phyloP scores from a whole-genome alignment of 2,329 filamentous ascomycete genomes.

The Myrmaecium sp. region DNA sequence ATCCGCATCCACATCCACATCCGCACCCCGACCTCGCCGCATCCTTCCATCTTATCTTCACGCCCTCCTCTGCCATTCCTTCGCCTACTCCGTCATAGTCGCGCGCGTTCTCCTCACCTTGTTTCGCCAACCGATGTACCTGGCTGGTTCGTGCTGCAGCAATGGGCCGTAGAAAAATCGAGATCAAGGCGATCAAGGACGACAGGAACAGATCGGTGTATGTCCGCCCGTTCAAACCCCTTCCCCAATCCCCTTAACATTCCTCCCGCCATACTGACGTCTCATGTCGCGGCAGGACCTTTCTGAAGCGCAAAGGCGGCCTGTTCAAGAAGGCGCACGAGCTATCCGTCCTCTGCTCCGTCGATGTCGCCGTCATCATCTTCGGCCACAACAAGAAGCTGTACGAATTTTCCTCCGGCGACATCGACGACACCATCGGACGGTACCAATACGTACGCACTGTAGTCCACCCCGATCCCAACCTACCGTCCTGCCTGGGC shows the following conservation, averaged over 20 bases:
- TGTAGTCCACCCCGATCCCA: constrained; percentile 2
- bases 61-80: no score
- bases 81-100: no score
- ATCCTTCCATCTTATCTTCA: no score
- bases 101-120: constrained; percentile 2
- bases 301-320: constrained; percentile 95
- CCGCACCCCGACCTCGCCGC: no score
- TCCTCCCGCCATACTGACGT: constrained; percentile 10
- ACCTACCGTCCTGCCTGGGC: constrained; percentile 5
- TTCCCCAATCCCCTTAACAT: constrained; percentile 1
- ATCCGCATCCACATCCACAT: constrained; percentile 10
- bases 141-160: no score
- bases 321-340: constrained; percentile 99
- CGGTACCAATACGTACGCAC: constrained; percentile 77
- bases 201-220: constrained; percentile 96
- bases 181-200: constrained; percentile 99
- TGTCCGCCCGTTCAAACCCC: constrained; percentile 21
- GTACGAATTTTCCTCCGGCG: constrained; percentile 88
- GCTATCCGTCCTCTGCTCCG: constrained; percentile 90
- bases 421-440: constrained; percentile 79
- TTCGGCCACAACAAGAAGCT: constrained; percentile 98
- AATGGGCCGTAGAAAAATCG: constrained; percentile 98
- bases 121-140: constrained; percentile 12
- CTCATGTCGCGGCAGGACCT: constrained; percentile 60
- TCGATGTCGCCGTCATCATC: constrained; percentile 97